Conservation (phyloP, 345 rosid genomes). For the Corchorus olitorius region DNA sequence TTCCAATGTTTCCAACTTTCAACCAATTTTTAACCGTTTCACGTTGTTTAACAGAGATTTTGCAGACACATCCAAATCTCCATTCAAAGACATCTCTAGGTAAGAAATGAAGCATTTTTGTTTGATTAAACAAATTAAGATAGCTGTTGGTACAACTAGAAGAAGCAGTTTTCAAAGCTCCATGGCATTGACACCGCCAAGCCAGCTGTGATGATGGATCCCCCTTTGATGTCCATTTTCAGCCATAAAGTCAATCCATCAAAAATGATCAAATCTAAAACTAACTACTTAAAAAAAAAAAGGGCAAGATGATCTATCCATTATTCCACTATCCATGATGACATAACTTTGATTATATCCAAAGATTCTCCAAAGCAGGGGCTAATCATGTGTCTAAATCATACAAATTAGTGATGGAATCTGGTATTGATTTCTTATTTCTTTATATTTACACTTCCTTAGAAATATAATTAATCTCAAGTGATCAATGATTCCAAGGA, state of each 20-base stretch:
- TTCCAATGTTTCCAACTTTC: neutral
- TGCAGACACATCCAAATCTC: neutral
- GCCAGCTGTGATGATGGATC: slow-evolving; percentile 1
- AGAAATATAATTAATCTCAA: neutral
- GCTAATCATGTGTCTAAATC: neutral
- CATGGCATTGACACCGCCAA: neutral
- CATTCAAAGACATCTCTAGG: neutral
- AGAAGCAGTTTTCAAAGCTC: neutral
- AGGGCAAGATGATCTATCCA: neutral
- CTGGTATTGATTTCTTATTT: neutral
- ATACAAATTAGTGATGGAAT: neutral
- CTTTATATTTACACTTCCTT: neutral
- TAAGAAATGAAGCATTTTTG: neutral
- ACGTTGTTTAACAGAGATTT: neutral
- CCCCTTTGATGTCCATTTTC: neutral
- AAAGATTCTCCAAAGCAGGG: slow-evolving; percentile 1
- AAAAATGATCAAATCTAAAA: neutral
- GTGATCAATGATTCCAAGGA: neutral
- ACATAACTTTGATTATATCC: neutral
- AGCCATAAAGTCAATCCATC: neutral
- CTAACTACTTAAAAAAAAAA: neutral
- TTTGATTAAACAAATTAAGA: no score
- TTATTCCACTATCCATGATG: slow-evolving; percentile 1
- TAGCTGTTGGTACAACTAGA: no score
- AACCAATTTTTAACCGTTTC: neutral